phyloP scores from a whole-genome alignment of 2,329 filamentous ascomycete species.

The Ascochyta fabae region DNA sequence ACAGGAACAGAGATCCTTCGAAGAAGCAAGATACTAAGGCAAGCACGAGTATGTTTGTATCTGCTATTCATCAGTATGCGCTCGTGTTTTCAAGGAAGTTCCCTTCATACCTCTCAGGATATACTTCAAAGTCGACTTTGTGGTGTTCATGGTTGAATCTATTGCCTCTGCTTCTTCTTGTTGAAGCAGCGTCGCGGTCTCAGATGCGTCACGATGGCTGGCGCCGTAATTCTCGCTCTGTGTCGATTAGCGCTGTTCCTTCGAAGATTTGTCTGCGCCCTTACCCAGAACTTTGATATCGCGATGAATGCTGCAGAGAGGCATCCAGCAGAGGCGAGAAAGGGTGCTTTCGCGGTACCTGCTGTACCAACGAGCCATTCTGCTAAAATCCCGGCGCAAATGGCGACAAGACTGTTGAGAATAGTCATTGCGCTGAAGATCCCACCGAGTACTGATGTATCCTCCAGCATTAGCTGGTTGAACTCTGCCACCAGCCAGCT shows the following conservation, averaged over 20 bases:
- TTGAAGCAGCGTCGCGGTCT: constrained; percentile 33
- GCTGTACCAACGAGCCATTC: constrained; percentile 58
- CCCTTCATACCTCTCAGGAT: constrained; percentile 28
- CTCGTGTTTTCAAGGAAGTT: not conserved
- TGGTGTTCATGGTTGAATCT: constrained; percentile 21
- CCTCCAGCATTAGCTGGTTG: constrained; percentile 54
- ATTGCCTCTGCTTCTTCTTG: constrained; percentile 35
- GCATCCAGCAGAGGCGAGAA: constrained; percentile 55
- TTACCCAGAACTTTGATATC: constrained; percentile 59
- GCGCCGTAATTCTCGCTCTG: constrained; percentile 61
- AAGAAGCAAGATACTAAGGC: constrained; percentile 63
- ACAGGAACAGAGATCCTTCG: constrained; percentile 68
- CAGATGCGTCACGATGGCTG: constrained; percentile 22
- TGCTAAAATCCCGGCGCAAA: constrained; percentile 60
- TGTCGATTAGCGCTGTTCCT: constrained; percentile 8
- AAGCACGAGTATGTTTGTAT: constrained; percentile 60
- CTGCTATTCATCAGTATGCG: constrained; percentile 23
- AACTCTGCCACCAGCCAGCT: constrained; percentile 68
- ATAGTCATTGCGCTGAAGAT: constrained; percentile 64
- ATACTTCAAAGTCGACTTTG: constrained; percentile 32
- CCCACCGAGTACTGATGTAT: constrained; percentile 55
- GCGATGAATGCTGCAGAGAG: constrained; percentile 54
- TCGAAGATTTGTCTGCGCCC: constrained; percentile 32
- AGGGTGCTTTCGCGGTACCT: constrained; percentile 61
- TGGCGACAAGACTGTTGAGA: constrained; percentile 55